Base-by-base conservation (phyloP, 1,139 yeast genomes). In the Hansenula anomala region DNA sequence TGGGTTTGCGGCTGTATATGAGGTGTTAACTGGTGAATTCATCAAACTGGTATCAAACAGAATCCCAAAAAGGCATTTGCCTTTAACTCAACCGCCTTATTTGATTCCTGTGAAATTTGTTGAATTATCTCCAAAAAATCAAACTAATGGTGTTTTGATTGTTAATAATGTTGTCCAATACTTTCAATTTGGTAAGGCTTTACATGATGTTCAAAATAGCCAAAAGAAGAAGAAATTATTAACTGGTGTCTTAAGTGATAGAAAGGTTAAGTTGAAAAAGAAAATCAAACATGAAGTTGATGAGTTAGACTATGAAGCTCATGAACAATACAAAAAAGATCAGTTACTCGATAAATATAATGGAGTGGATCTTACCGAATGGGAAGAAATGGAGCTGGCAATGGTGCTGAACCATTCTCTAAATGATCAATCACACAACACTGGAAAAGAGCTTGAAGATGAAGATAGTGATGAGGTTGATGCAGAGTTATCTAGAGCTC, bases 1-100 rank as follows among this genome's bases (percentile, higher is more conserved):
- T 47, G 92, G 92, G 16, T 69, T 67, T 44, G 71, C 80, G 6
- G 75, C 79, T 36, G 62, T 84, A 19, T 77, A 77, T 56, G 86
- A 87, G 54, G 68, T 77, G 0, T 66, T 78, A 38, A 78, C 78
- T 0, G 92, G 92, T 3, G 70, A 67, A 32, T 67, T 65, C 33
- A 54, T 79, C 14, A 61, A 79, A 39, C 71, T 71, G 22, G 72
- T 73, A 7, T 67, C 75, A 9, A 56, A 67, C 4, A 66, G 73
- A 39, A 66, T 70, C 27, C 74, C 80, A 4, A 67, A 66, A 41
- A 63, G 67, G 38, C 65, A 67, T 36, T 49, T 67, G 15, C 55
- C 67, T 11, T 44, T 55, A 26, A 44, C 42, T 11, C 49, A 46
- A n/a, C 41, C 48, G 10, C 46, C 49, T 34, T 46, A 47, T 11